Percentiles rank a stretch among this genome's conserved stretches.
These are phyloP conservation scores for Aspergillus nomiae DNA, from an alignment of 2,329 filamentous ascomycete species.

Conservation along the genomic window DNA sequence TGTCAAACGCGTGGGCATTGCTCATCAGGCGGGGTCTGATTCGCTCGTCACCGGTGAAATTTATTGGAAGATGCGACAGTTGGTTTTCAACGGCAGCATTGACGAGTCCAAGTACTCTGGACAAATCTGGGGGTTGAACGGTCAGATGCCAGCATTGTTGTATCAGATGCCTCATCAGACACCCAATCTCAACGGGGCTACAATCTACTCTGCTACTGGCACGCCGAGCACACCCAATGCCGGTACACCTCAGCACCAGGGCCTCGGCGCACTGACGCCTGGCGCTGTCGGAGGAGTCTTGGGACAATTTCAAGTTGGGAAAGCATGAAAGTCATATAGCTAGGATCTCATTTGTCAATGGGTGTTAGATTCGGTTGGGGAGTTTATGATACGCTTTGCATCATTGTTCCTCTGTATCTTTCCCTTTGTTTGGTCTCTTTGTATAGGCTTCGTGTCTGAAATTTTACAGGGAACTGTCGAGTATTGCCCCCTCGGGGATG, in stretches of 20 bases:
- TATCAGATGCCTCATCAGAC: slow-evolving; percentile 53
- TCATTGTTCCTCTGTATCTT: slow-evolving; percentile 10
- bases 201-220: slow-evolving; percentile 50
- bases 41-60: slow-evolving; percentile 90
- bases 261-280: slow-evolving; percentile 69
- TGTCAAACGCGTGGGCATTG: slow-evolving; percentile 81
- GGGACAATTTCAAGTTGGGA: slow-evolving; percentile 62
- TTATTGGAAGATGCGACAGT: slow-evolving; percentile 89
- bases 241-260: slow-evolving; percentile 54
- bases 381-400: slow-evolving; percentile 13
- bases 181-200: slow-evolving; percentile 57
- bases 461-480: not conserved
- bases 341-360: slow-evolving; percentile 2
- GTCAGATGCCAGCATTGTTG: slow-evolving; percentile 60
- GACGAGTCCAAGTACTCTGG: slow-evolving; percentile 77
- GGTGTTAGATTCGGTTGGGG: slow-evolving; percentile 18
- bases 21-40: slow-evolving; percentile 92
- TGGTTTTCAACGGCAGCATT: slow-evolving; percentile 82
- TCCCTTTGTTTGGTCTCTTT: slow-evolving; percentile 7
- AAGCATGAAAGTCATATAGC: slow-evolving; percentile 26
- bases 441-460: slow-evolving; percentile 16
- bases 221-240: slow-evolving; percentile 70
- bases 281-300: slow-evolving; percentile 74
- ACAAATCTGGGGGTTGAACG: slow-evolving; percentile 90
- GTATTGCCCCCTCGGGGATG: not conserved